phyloP scores from a whole-genome alignment of 2,329 filamentous ascomycete species.

The Paracoccidioides lutzii region DNA sequence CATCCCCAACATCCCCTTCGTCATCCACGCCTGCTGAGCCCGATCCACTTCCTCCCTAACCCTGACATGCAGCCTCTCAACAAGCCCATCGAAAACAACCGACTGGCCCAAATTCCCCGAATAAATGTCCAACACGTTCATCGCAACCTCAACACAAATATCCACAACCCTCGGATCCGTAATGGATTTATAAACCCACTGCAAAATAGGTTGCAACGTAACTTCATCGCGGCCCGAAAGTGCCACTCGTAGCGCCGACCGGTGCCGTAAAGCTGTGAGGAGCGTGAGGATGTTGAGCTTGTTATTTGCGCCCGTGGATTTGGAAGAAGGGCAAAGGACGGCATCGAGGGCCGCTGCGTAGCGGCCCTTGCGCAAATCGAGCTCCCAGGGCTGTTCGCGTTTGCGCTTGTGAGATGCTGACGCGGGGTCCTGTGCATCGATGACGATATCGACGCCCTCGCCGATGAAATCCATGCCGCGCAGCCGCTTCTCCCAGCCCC shows the following conservation, averaged over 20 bases:
- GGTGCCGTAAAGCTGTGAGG: conserved; percentile 72
- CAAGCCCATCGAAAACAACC: conserved; percentile 55
- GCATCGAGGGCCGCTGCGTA: conserved; percentile 69
- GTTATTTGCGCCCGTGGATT: conserved; percentile 41
- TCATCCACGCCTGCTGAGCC: conserved; percentile 69
- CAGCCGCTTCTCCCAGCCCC: conserved; percentile 49
- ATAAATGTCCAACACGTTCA: conserved; percentile 78
- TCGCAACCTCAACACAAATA: conserved; percentile 69
- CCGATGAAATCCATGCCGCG: conserved; percentile 68
- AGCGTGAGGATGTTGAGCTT: conserved; percentile 59
- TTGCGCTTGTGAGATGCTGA: conserved; percentile 41
- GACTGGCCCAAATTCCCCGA: conserved; percentile 64
- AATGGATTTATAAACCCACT: conserved; percentile 71
- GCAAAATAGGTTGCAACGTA: conserved; percentile 66
- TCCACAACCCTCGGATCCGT: conserved; percentile 68
- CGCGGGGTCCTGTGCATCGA: conserved; percentile 48
- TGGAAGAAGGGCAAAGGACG: conserved; percentile 43
- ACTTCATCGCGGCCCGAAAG: conserved; percentile 70
- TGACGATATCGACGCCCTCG: conserved; percentile 76
- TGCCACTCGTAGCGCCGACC: conserved; percentile 69
- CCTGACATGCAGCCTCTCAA: conserved; percentile 54
- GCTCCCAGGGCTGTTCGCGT: conserved; percentile 65
- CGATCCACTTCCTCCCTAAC: conserved; percentile 70
- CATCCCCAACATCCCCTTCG: conserved; percentile 78
- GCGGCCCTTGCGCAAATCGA: conserved; percentile 61